Evolutionary conservation across 2,329 filamentous ascomycete species (phyloP).

Genomic region (Emmonsia crescens): DNA sequence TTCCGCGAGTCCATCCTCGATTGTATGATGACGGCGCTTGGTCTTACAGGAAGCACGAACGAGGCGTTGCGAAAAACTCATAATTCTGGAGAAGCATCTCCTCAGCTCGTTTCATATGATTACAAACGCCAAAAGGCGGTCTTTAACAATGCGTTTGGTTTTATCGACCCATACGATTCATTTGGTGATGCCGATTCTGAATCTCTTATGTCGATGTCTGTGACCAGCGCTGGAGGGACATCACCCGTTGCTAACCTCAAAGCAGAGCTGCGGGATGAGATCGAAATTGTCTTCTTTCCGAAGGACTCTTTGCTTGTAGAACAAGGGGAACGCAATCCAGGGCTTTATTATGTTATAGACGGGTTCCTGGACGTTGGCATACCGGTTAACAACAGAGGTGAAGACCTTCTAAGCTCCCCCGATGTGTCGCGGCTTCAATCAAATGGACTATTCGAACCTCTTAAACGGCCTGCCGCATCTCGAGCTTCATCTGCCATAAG

Average conservation of each 20-base stretch:
- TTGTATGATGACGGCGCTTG: constrained; percentile 91
- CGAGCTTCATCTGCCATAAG: constrained; percentile 19
- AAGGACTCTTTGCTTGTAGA: constrained; percentile 91
- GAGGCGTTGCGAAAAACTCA: constrained; percentile 53
- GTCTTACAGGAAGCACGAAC: constrained; percentile 56
- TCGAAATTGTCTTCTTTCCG: constrained; percentile 96
- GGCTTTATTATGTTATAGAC: constrained; percentile 94
- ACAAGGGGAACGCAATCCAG: constrained; percentile 92
- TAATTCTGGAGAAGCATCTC: constrained; percentile 72
- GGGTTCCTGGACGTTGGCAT: constrained; percentile 92
- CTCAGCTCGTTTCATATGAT: constrained; percentile 73
- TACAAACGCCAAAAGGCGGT: constrained; percentile 66
- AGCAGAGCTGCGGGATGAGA: constrained; percentile 77
- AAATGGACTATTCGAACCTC: constrained; percentile 34
- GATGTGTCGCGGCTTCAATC: constrained; percentile 18
- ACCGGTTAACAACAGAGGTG: constrained; percentile 53
- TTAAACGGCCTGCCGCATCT: constrained; percentile 38
- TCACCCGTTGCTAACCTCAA: constrained; percentile 55
- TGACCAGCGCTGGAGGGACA: constrained; percentile 51
- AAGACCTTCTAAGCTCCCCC: constrained; percentile 29
- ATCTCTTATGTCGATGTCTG: constrained; percentile 60
- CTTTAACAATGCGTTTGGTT: constrained; percentile 80
- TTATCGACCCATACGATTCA: constrained; percentile 73
- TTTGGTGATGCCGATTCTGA: constrained; percentile 70
- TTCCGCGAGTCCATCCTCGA: constrained; percentile 86